These are phyloP conservation scores for Ilyonectria robusta DNA, from an alignment of 2,329 filamentous ascomycete genomes.

Conservation along the genomic window DNA sequence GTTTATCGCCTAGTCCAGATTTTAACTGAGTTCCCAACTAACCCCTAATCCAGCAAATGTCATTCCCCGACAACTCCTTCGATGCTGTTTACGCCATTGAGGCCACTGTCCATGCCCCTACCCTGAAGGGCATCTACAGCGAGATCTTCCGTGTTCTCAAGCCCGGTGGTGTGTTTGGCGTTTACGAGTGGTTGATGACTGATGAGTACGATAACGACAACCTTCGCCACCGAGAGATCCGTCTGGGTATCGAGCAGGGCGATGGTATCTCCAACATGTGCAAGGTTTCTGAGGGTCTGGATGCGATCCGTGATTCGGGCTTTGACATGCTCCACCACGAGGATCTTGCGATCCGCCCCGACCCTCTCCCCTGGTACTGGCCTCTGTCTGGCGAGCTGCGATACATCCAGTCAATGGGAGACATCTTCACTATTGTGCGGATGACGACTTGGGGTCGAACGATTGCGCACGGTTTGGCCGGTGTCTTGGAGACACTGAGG, in stretches of 20 bases:
- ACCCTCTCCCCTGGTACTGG: conserved; percentile 93
- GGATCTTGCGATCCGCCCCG: conserved; percentile 84
- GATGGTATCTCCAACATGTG: conserved; percentile 99
- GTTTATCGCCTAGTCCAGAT: background rate
- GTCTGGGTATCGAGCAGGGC: conserved; percentile 94
- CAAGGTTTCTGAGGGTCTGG: conserved; percentile 83
- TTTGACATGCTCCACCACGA: conserved; percentile 89
- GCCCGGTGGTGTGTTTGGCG: conserved; percentile 94
- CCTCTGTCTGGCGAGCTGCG: conserved; percentile 87
- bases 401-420: conserved; percentile 84
- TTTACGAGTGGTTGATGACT: conserved; percentile 99
- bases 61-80: conserved; percentile 91
- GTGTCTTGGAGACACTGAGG: conserved; percentile 79
- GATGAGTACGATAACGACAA: conserved; percentile 94
- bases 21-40: conserved; percentile 18
- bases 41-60: conserved; percentile 79
- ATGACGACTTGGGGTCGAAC: conserved; percentile 90
- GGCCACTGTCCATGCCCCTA: conserved; percentile 94
- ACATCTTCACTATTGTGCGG: conserved; percentile 85
- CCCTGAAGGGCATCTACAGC: conserved; percentile 90
- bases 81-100: conserved; percentile 98
- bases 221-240: conserved; percentile 87
- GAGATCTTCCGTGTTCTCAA: conserved; percentile 97
- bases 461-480: conserved; percentile 82
- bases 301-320: conserved; percentile 88